These are phyloP conservation scores for Parachaetomium inaequale DNA, from an alignment of 495 filamentous ascomycete species.

Conservation along the genomic window DNA sequence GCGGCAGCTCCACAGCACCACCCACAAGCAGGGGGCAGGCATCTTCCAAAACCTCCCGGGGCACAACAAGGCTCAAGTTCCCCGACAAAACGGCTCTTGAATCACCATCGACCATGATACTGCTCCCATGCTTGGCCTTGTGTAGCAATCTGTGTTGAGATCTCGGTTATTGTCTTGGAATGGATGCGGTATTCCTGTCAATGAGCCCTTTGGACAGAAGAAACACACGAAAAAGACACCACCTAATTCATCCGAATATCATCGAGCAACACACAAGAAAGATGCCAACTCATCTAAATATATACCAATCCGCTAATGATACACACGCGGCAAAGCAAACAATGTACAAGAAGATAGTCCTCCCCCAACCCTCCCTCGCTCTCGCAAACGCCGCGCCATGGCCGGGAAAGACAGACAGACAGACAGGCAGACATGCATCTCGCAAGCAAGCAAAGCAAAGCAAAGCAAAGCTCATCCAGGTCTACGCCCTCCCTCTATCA, in stretches of 20 bases:
- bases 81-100: too few species aligned
- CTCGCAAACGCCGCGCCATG: background rate
- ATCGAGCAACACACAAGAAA: background rate
- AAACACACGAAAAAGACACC: background rate
- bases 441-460: too few species aligned
- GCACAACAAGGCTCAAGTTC: too few species aligned
- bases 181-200: too few species aligned
- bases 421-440: background rate
- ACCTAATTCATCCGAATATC: background rate
- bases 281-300: constrained; percentile 1
- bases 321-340: constrained; percentile 4
- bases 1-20: background rate
- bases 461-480: background rate
- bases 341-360: constrained; percentile 13
- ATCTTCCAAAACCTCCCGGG: too few species aligned
- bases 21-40: background rate
- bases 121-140: too few species aligned
- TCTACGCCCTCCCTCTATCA: background rate
- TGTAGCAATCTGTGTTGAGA: too few species aligned
- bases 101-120: too few species aligned
- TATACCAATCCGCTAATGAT: constrained; percentile 6
- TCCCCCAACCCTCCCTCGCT: too few species aligned
- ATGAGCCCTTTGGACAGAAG: background rate
- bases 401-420: background rate
- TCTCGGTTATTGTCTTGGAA: too few species aligned